Conservation (phyloP, 306 rosid genomes). For the Pueraria montana region DNA sequence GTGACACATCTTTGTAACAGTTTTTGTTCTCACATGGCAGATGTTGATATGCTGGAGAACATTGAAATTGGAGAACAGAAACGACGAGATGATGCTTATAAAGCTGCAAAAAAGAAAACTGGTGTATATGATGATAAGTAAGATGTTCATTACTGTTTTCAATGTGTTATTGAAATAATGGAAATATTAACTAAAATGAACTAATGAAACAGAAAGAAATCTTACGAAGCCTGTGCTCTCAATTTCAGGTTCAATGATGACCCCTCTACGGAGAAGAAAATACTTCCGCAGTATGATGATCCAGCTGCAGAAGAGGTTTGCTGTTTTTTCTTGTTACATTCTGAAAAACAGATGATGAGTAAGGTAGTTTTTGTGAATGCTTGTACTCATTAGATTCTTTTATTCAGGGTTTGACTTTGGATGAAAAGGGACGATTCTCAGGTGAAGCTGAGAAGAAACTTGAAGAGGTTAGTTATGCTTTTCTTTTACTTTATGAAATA, state of each 20-base stretch:
- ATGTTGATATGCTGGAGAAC: conserved; percentile 92
- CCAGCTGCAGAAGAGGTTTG: conserved; percentile 81
- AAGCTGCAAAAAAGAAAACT: conserved; percentile 88
- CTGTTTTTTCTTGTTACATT: conserved; percentile 36
- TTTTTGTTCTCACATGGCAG: conserved; percentile 65
- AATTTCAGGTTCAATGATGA: conserved; percentile 90
- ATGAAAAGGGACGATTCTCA: conserved; percentile 77
- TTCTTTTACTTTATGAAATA: conserved; percentile 27
- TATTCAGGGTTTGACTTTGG: conserved; percentile 81
- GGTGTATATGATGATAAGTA: conserved; percentile 90
- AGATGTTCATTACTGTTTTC: conserved; percentile 41
- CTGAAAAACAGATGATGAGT: conserved; percentile 35
- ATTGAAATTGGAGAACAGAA: conserved; percentile 96
- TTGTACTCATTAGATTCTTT: conserved; percentile 40
- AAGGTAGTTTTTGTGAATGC: conserved; percentile 20
- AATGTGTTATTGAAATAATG: background rate
- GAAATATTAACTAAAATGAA: conserved; percentile 28
- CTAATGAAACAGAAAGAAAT: conserved; percentile 25
- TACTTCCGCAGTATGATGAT: conserved; percentile 94
- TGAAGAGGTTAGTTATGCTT: conserved; percentile 84
- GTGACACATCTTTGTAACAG: conserved; percentile 49
- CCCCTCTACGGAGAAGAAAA: conserved; percentile 75
- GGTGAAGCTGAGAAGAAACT: conserved; percentile 93
- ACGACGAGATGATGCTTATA: conserved; percentile 82
- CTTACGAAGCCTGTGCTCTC: conserved; percentile 27